phyloP scores from a whole-genome alignment of 768 basidiomycete species.

The Amanita fuliginea region DNA sequence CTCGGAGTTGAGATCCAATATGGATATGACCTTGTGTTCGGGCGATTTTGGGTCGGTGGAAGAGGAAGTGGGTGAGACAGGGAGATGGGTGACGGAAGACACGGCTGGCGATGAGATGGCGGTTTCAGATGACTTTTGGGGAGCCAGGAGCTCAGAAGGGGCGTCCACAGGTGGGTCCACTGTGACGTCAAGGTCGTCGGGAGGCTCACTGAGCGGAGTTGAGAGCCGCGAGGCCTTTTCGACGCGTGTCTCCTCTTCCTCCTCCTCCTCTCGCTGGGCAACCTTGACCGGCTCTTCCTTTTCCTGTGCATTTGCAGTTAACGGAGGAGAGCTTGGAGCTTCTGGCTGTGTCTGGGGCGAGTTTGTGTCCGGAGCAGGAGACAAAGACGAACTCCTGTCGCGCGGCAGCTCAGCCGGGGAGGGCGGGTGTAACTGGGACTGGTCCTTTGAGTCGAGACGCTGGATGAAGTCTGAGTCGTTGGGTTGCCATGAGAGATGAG shows the following conservation, averaged over 20 bases:
- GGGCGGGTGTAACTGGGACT: neutral
- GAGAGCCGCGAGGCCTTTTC: constrained; percentile 40
- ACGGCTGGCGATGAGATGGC: neutral
- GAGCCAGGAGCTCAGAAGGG: too few species aligned
- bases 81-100: constrained; percentile 10
- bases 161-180: constrained; percentile 14
- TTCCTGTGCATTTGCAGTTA: constrained; percentile 17
- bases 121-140: neutral
- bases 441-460: constrained; percentile 15
- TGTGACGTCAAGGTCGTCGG: constrained; percentile 35
- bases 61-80: constrained; percentile 10
- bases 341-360: constrained; percentile 22
- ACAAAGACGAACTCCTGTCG: constrained; percentile 46
- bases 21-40: constrained; percentile 43
- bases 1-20: constrained; percentile 62
- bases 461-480: constrained; percentile 8
- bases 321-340: constrained; percentile 8
- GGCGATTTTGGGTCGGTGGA: constrained; percentile 19
- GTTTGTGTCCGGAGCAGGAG: constrained; percentile 38
- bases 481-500: constrained; percentile 4
- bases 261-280: constrained; percentile 24
- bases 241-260: constrained; percentile 22
- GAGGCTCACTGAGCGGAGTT: constrained; percentile 67
- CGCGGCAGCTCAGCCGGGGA: constrained; percentile 17
- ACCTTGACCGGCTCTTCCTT: constrained; percentile 21